A percentile compares a stretch with the other conserved stretches of the same genome.
phyloP scores from a whole-genome alignment of 257 asterid species.

The Coffea eugenioides region DNA sequence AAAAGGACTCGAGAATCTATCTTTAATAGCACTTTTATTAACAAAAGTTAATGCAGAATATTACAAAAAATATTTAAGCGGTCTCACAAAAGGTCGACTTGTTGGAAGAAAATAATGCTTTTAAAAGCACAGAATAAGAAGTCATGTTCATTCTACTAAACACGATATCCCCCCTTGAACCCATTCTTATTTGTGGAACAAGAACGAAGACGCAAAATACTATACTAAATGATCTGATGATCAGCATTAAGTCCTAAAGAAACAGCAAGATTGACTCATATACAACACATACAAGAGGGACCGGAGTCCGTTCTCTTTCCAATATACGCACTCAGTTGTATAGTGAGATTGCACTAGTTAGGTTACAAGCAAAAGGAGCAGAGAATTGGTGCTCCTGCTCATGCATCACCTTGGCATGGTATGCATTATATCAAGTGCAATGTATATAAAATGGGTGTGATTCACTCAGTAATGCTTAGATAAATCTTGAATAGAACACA shows the following conservation, averaged over 20 bases:
- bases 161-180: not conserved
- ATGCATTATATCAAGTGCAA: not conserved
- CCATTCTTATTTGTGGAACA: not conserved
- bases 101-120: not conserved
- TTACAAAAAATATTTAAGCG: not conserved
- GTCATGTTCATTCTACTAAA: not conserved
- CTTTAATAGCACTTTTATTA: not conserved
- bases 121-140: not conserved
- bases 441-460: not conserved
- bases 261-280: not conserved
- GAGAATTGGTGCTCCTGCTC: not conserved
- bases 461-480: not conserved
- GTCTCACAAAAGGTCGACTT: not conserved
- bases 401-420: not conserved
- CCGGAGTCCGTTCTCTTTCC: not conserved
- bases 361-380: not conserved
- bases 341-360: not conserved
- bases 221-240: not conserved
- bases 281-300: not conserved
- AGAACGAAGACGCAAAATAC: not conserved
- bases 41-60: not conserved
- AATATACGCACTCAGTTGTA: not conserved
- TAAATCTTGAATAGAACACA: not conserved
- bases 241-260: not conserved
- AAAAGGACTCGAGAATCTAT: not conserved